These are phyloP conservation scores for Hsuehochloa calcarea DNA, from an alignment of 176 grass and related monocot species.

Conservation along the genomic window DNA sequence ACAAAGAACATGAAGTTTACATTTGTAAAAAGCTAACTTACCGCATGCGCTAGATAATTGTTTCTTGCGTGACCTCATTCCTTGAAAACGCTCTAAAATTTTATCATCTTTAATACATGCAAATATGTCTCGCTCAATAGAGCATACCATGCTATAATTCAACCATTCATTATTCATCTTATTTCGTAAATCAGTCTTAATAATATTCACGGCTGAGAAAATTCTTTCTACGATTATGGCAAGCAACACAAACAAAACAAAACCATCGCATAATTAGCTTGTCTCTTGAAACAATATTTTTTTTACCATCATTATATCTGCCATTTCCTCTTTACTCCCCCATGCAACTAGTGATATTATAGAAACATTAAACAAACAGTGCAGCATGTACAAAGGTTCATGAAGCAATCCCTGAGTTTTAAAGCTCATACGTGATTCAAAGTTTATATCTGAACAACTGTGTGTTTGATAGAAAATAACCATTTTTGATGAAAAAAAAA, in stretches of 20 bases:
- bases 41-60: too few relatives aligned
- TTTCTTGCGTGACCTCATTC: too few relatives aligned
- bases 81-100: too few relatives aligned
- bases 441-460: not conserved
- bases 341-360: not conserved
- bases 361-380: constrained; percentile 1
- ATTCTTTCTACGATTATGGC: too few relatives aligned
- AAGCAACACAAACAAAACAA: constrained; percentile 13
- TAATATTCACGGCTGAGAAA: too few relatives aligned
- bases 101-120: too few relatives aligned
- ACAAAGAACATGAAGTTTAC: too few relatives aligned
- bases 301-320: not conserved
- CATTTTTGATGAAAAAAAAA: not conserved
- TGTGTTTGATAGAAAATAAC: not conserved
- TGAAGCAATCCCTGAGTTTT: not conserved
- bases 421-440: not conserved
- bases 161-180: too few relatives aligned
- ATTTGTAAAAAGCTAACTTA: too few relatives aligned
- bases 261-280: not conserved
- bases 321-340: not conserved
- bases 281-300: not conserved
- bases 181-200: too few relatives aligned
- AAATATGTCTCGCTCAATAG: too few relatives aligned
- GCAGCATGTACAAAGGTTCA: not conserved
- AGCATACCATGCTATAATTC: too few relatives aligned